Evolutionary conservation across 495 filamentous ascomycete genomes (phyloP).

Genomic region (Lepraria neglecta): DNA sequence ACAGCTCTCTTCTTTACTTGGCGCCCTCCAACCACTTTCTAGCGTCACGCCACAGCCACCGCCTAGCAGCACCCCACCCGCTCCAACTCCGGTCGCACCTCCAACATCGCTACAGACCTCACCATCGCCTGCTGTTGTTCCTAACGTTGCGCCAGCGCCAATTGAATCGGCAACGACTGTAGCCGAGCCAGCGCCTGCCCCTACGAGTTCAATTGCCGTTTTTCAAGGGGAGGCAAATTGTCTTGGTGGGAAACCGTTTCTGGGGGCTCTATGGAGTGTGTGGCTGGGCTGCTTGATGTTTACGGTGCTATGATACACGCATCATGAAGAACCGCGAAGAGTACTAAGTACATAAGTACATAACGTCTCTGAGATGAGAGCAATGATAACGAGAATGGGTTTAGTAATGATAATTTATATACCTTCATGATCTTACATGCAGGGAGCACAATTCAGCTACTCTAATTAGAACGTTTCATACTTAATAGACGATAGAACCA

Average conservation of each 20-base stretch:
- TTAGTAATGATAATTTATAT: background rate
- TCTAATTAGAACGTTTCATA: no score
- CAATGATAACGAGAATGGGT: background rate
- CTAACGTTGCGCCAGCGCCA: background rate
- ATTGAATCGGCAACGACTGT: background rate
- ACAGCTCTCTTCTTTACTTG: background rate
- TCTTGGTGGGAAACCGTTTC: background rate
- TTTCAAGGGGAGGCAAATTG: background rate
- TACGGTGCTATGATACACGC: background rate
- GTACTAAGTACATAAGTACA: background rate
- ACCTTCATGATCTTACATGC: no score
- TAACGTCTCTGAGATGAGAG: background rate
- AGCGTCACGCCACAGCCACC: background rate
- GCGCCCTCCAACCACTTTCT: background rate
- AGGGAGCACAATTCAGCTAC: no score
- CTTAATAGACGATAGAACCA: no score
- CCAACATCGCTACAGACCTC: slow-evolving; percentile 1
- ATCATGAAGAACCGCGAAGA: background rate
- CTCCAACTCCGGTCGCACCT: background rate
- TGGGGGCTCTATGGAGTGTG: background rate
- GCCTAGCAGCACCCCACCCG: background rate
- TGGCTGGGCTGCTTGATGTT: background rate
- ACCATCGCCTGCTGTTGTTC: background rate
- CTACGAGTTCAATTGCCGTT: background rate
- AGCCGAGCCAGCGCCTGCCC: background rate